A percentile compares a stretch with the other conserved stretches of the same genome.
These are phyloP conservation scores for Salix suchowensis DNA, from an alignment of 345 rosid species.

Conservation along the genomic window DNA sequence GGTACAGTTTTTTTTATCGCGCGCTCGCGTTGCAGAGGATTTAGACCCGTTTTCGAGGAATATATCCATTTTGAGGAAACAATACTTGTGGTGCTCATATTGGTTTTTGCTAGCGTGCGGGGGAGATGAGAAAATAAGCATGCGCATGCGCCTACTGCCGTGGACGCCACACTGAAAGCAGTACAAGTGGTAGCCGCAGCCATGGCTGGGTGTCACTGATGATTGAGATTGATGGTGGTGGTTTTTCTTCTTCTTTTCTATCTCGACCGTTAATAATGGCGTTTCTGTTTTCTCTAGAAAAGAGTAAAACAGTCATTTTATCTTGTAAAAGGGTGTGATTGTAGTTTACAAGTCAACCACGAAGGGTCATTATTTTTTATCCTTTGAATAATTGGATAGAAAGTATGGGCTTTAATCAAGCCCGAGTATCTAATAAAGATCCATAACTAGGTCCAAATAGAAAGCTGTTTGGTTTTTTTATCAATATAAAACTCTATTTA, in stretches of 20 bases:
- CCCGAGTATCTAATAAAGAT: no score
- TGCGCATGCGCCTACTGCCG: slow-evolving; percentile 18
- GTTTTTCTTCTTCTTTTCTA: no score
- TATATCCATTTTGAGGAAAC: neutral
- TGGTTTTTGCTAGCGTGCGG: slow-evolving; percentile 8
- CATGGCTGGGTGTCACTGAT: neutral
- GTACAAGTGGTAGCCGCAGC: slow-evolving; percentile 30
- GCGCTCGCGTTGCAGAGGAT: slow-evolving; percentile 26
- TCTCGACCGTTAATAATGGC: neutral
- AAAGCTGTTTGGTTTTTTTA: no score
- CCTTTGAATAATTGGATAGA: no score
- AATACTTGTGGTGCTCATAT: neutral
- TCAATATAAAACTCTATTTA: no score
- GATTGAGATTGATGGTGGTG: neutral
- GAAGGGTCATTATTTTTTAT: neutral
- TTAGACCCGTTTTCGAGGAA: slow-evolving; percentile 18
- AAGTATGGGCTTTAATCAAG: no score
- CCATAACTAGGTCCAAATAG: no score
- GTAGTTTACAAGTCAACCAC: neutral
- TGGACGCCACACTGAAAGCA: slow-evolving; percentile 18
- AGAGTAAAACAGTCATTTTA: neutral
- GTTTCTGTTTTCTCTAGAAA: neutral
- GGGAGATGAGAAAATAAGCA: slow-evolving; percentile 3
- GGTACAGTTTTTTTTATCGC: slow-evolving; percentile 13
- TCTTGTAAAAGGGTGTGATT: neutral